Percentiles rank a stretch among this genome's conserved stretches.
phyloP scores from a whole-genome alignment of 352 stramenopile genomes.

The Elongisporangium prolatum region DNA sequence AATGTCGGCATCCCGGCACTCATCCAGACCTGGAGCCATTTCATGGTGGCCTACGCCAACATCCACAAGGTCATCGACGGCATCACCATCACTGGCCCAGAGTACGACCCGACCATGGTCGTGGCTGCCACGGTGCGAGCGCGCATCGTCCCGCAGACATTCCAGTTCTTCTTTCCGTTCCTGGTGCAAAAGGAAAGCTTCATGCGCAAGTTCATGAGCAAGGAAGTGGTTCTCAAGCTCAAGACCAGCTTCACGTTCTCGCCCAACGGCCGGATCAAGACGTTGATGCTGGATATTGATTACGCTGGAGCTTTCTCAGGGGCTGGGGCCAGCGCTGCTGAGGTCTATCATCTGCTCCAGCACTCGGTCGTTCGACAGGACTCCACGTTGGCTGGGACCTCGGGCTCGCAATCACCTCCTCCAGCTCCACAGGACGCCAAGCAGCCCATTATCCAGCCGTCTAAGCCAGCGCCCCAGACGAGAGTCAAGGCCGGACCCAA shows the following conservation, averaged over 20 bases:
- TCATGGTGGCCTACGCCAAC: background rate
- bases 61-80: background rate
- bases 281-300: background rate
- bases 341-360: background rate
- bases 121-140: background rate
- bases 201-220: background rate
- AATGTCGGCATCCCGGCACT: background rate
- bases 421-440: background rate
- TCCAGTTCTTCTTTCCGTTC: background rate
- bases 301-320: background rate
- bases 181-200: background rate
- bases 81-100: background rate
- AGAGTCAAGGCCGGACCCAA: background rate
- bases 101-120: background rate
- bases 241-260: background rate
- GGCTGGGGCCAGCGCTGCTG: background rate
- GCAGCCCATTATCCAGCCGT: background rate
- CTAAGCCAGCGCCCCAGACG: background rate
- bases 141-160: background rate
- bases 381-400: background rate
- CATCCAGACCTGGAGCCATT: background rate
- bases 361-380: background rate
- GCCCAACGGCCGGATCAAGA: background rate
- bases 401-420: background rate
- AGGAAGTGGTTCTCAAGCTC: background rate